Percentiles rank a stretch among this genome's conserved stretches.
Evolutionary conservation across 73 alveolate genomes (phyloP).

Genomic region (Uronychia setigera): DNA sequence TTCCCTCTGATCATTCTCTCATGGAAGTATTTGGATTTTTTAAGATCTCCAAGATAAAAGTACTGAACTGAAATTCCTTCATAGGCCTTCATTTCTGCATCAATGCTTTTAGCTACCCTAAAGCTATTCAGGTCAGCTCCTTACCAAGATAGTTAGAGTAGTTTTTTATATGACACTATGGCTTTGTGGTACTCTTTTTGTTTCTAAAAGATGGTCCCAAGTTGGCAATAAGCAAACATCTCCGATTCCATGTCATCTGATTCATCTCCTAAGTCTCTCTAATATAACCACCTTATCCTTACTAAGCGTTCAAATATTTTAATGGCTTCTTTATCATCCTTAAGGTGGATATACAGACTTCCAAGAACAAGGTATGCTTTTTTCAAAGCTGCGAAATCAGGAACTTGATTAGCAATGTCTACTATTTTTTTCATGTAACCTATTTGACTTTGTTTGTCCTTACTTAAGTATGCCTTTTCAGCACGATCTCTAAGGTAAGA

Average conservation of each 20-base stretch:
- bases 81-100: constrained; percentile 63
- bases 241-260: neutral
- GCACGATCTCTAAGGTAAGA: too few species aligned
- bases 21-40: constrained; percentile 62
- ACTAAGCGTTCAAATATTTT: neutral
- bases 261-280: neutral
- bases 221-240: constrained; percentile 17
- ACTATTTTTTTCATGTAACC: neutral
- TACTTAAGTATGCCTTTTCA: neutral
- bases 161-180: constrained; percentile 39
- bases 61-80: constrained; percentile 51
- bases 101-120: constrained; percentile 45
- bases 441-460: neutral
- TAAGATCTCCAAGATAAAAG: constrained; percentile 61
- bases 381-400: neutral
- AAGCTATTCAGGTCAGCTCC: constrained; percentile 51
- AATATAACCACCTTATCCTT: neutral
- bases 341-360: neutral
- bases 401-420: neutral
- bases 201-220: constrained; percentile 11
- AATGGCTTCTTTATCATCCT: neutral
- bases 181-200: constrained; percentile 56
- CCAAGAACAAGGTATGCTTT: neutral
- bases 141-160: constrained; percentile 52
- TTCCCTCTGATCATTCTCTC: constrained; percentile 63